Percentiles rank a stretch among this genome's conserved stretches.
Evolutionary conservation across 179 eudicot species (phyloP).

Genomic region (Patellifolia procumbens): DNA sequence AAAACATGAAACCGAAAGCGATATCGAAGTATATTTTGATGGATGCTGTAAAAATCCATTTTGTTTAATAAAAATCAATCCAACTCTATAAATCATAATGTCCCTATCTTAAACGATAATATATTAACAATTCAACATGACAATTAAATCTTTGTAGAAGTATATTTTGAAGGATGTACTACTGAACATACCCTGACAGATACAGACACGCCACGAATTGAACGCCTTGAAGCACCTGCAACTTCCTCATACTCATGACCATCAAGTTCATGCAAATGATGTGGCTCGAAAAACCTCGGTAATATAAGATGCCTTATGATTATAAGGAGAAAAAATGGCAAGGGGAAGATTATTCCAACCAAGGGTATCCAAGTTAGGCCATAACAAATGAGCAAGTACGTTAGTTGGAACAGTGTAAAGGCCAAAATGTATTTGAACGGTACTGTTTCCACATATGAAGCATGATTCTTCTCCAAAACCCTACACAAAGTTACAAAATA

Average conservation of each 20-base stretch:
- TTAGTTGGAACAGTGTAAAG: conserved; percentile 43
- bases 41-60: too few relatives aligned
- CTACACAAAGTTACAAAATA: conserved; percentile 19
- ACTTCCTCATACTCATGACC: conserved; percentile 51
- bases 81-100: too few relatives aligned
- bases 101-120: too few relatives aligned
- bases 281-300: conserved; percentile 33
- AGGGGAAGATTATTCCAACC: conserved; percentile 48
- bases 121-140: too few relatives aligned
- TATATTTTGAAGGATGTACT: neutral
- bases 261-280: conserved; percentile 46
- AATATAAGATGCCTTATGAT: conserved; percentile 37
- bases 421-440: conserved; percentile 34
- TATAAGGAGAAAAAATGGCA: conserved; percentile 43
- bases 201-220: conserved; percentile 19
- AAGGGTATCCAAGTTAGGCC: conserved; percentile 59
- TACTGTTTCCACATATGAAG: conserved; percentile 47
- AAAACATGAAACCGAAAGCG: too few relatives aligned
- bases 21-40: too few relatives aligned
- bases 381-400: conserved; percentile 40
- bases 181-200: conserved; percentile 22
- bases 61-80: too few relatives aligned
- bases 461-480: conserved; percentile 43
- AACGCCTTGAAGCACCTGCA: conserved; percentile 20
- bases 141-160: too few relatives aligned